Base-by-base conservation (phyloP, 306 rosid species). In the Cucurbita ficifolia region DNA sequence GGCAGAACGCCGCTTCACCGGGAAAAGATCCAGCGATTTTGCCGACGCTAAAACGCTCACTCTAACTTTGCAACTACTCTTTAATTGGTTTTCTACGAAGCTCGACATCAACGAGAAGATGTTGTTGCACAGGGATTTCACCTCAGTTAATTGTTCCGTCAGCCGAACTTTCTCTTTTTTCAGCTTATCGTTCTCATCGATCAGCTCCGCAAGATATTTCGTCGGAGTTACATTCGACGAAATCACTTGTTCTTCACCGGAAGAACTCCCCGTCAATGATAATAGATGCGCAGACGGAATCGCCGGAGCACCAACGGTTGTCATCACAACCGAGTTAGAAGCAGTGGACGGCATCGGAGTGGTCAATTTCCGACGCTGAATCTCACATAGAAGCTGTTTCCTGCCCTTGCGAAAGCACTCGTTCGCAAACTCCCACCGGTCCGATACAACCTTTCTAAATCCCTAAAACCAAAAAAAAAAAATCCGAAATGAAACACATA, bases 341-440 rank as follows among this genome's bases (percentile, higher is more conserved):
- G 53, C 54, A 21, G 48, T 49, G 14, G 75, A 14, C 8, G 84
- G 49, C 18, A 52, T 14, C 43, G 83, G 61, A 0, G 78, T 38
- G 0, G 76, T 57, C 59, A 87, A 83, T 81, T 83, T 91, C 76
- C 99, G 84, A 24, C 99, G 92, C 42, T 85, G 97, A 51, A 94
- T 91, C 72, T 94, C 96, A 48, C 89, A 58, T 7, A 94, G 78
- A 43, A 94, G 92, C 24, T 80, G 86, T 52, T 85, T 94, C 61
- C 86, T 83, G 1, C 96, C 96, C 59, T 75, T 76, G 18, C 91
- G 91, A 7, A 94, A 94, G 73, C 0, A 86, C 14, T 91, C 97
- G 81, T 94, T 91, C 2, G 88, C 79, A 69, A 94, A 94, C 75
- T 94, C 99, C 96, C 97, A 94, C 13, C 99, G 95, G 70, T 94